Evolutionary conservation across 2,329 filamentous ascomycete genomes (phyloP).

Genomic region (Cordyceps militaris): DNA sequence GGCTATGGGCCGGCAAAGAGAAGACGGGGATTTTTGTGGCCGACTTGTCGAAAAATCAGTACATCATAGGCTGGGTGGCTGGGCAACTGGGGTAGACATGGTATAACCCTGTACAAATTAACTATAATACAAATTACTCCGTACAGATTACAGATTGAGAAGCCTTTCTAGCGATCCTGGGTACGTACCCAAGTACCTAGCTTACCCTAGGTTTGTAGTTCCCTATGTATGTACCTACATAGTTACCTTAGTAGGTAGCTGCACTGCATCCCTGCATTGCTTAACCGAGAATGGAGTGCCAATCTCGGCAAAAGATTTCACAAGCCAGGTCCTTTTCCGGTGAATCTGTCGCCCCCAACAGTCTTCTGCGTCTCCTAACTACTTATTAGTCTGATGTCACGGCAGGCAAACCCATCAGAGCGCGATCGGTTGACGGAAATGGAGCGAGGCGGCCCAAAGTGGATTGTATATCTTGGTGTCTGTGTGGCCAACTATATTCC

Average conservation of each 20-base stretch:
- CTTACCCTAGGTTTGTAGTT: too few relatives aligned
- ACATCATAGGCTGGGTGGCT: not conserved
- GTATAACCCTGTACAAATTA: too few relatives aligned
- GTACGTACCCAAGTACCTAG: too few relatives aligned
- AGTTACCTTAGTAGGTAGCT: not conserved
- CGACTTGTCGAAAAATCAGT: not conserved
- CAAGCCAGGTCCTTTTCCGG: not conserved
- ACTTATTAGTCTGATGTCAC: not conserved
- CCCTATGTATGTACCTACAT: not conserved
- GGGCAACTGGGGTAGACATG: not conserved
- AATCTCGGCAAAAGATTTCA: not conserved
- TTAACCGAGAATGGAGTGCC: not conserved
- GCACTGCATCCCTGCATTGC: not conserved
- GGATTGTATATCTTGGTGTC: too few relatives aligned
- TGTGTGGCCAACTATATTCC: not conserved
- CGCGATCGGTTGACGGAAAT: constrained; percentile 10
- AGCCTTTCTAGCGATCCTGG: too few relatives aligned
- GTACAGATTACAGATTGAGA: too few relatives aligned
- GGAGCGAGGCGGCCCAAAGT: constrained; percentile 1
- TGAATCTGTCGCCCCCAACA: not conserved
- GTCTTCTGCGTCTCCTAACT: not conserved
- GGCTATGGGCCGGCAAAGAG: not conserved
- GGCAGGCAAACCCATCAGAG: not conserved
- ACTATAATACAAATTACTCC: too few relatives aligned
- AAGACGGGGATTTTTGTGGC: not conserved